A percentile compares a stretch with the other conserved stretches of the same genome.
These are phyloP conservation scores for Chalciporus pseudorubinellus DNA, from an alignment of 768 basidiomycete species.

Conservation along the genomic window DNA sequence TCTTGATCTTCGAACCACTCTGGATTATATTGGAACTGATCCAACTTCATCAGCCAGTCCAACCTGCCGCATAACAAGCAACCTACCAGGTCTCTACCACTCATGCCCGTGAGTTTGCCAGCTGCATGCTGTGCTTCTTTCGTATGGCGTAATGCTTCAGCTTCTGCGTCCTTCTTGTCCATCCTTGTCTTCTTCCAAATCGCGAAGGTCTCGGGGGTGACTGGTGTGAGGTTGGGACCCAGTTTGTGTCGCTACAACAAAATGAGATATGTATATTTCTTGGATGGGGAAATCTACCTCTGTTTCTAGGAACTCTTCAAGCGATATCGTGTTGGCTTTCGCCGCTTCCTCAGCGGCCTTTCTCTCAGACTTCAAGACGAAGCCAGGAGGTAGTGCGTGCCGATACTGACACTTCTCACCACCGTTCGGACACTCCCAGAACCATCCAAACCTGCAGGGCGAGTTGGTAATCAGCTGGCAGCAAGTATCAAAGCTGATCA, in stretches of 20 bases:
- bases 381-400: constrained; percentile 94
- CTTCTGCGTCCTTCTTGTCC: constrained; percentile 93
- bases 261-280: background rate
- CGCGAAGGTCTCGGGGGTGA: constrained; percentile 88
- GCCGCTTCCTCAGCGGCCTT: constrained; percentile 91
- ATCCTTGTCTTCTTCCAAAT: constrained; percentile 93
- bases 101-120: constrained; percentile 92
- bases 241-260: constrained; percentile 84
- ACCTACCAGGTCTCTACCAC: constrained; percentile 88
- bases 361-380: constrained; percentile 90
- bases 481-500: background rate
- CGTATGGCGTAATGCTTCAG: constrained; percentile 74
- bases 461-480: background rate
- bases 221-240: constrained; percentile 84
- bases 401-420: constrained; percentile 89
- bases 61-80: constrained; percentile 1
- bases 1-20: constrained; percentile 88
- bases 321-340: constrained; percentile 81
- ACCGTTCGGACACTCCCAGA: constrained; percentile 87
- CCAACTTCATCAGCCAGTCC: constrained; percentile 4
- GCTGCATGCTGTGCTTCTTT: constrained; percentile 81
- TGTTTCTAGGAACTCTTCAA: constrained; percentile 97
- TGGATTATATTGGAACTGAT: constrained; percentile 91
- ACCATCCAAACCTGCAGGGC: constrained; percentile 75
- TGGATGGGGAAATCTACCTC: constrained; percentile 59